phyloP scores from a whole-genome alignment of 208 protist genomes.

The Leishmania mexicana region DNA sequence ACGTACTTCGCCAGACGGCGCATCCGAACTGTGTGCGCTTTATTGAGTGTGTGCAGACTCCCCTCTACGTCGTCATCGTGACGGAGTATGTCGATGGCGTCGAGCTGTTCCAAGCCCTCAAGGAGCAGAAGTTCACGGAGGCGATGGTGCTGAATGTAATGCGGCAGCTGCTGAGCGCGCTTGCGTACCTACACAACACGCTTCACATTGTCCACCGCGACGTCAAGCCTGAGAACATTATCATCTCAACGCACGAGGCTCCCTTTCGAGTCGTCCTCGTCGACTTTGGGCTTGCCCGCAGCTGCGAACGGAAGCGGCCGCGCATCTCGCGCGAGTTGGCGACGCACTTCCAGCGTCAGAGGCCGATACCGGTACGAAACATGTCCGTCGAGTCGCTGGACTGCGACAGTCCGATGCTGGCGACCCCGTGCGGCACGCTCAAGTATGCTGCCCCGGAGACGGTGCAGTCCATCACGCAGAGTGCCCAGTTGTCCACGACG shows the following conservation, averaged over 20 bases:
- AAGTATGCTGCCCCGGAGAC: conserved; percentile 87
- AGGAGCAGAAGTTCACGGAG: conserved; percentile 63
- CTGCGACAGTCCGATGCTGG: conserved; percentile 76
- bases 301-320: conserved; percentile 20
- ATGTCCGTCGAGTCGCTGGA: conserved; percentile 41
- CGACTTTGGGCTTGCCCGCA: conserved; percentile 83
- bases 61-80: conserved; percentile 81
- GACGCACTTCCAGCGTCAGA: conserved; percentile 13
- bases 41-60: conserved; percentile 81
- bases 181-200: conserved; percentile 81
- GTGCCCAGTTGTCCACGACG: conserved; percentile 64
- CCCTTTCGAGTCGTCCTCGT: conserved; percentile 69
- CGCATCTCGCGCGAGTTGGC: conserved; percentile 22
- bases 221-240: conserved; percentile 89
- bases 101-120: conserved; percentile 78
- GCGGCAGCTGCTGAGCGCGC: conserved; percentile 70
- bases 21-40: conserved; percentile 76
- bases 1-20: conserved; percentile 58
- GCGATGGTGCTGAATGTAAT: conserved; percentile 62
- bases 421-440: conserved; percentile 86
- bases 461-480: conserved; percentile 67
- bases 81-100: conserved; percentile 79
- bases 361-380: conserved; percentile 12
- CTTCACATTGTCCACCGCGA: conserved; percentile 85
- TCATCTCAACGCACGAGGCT: conserved; percentile 48